Evolutionary conservation across 2,329 filamentous ascomycete species (phyloP), one percentile per base, ranked within the genome.

Genomic region (Pseudogymnoascus sp.): DNA sequence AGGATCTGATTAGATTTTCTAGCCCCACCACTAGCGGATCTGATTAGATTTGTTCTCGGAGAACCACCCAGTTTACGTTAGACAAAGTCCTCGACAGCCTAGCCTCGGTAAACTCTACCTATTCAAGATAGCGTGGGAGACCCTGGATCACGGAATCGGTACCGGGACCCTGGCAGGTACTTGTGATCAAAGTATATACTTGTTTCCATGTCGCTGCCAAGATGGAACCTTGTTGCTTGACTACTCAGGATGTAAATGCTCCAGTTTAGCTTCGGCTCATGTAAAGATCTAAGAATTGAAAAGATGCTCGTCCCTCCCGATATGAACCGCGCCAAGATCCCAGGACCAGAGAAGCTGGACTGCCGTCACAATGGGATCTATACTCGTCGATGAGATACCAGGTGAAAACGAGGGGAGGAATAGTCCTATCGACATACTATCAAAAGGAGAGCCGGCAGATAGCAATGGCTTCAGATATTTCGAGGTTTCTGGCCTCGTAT

Each of bases 401-500:
- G 59, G 31, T 31, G 25, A 62, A 62, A 62, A 23, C 53, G 28
- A 31, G 28, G n/a, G 11, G 28, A 34, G 21, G 31, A 14, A 62
- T 60, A 18, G 59, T 14, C 34, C 42, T 31, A 36, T 60, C 31
- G 21, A 56, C 60, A 46, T 59, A 34, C 36, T 62, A n/a, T 62
- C 60, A 34, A 62, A 42, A 8, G 12, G 12, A 3, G 28, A 38
- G 61, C 25, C 8, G 12, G 23, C 16, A 53, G 63, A 67, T 62
- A 23, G 63, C 36, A 63, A 68, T 43, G 62, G 60, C 60, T 69
- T 69, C 42, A 68, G 63, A 36, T 68, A 66, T 37, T 73, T 74
- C 63, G 64, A 73, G n/a, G 42, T 76, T n/a, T 40, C 43, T 18
- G 69, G 65, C 4, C 69, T 77, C 63, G 66, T 63, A 9, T 65